Base-by-base conservation (phyloP, 2,329 filamentous ascomycete species). In the Epichloe festucae region DNA sequence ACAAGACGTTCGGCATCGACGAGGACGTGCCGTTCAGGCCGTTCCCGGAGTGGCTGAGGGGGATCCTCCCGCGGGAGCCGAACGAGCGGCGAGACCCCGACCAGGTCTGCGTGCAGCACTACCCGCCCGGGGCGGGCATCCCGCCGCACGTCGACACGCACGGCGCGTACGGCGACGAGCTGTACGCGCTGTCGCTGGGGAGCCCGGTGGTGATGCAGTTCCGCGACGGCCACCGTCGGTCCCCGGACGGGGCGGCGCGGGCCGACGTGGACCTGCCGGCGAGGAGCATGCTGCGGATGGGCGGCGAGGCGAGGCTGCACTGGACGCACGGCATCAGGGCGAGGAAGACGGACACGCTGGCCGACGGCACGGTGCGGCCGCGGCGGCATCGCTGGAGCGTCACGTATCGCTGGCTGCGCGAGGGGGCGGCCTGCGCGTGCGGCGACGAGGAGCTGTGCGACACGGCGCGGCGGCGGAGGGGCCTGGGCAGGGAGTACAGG, bases 91-190 rank as follows among this genome's bases (percentile, higher is more conserved):
- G 72, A 0, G 67, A 67, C 0, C 76, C 76, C 0, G 76, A 79
- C 49, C 78, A 81, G 59, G 76, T 81, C 56, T 81, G 77, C 56
- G 64, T 80, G 15, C 78, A 81, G 63, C 73, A 79, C 59, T 82
- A 82, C 58, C 74, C 78, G 0, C 78, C 78, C 0, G 78, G 78
- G 5, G 67, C 73, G 0, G 78, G 78, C 2, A 82, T 82, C 56
- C 78, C 78, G 10, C 78, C 78, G 0, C 78, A 82, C 57, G 77
- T 77, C 50, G 78, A 82, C 62, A 78, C 78, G 3, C 78, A 81
- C 61, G 52, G 53, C 50, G 40, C 68, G 0, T 70, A 68, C 35
- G 71, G 69, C 34, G 71, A 69, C 52, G 70, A 73, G 56, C 65
- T 75, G 2, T 75, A 74, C 52, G 63, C 70, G 11, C 57, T 75